A percentile compares a stretch with the other conserved stretches of the same genome.
Conservation (phyloP, 1,284 basidiomycete genomes). For the Ustilago xerochloae region DNA sequence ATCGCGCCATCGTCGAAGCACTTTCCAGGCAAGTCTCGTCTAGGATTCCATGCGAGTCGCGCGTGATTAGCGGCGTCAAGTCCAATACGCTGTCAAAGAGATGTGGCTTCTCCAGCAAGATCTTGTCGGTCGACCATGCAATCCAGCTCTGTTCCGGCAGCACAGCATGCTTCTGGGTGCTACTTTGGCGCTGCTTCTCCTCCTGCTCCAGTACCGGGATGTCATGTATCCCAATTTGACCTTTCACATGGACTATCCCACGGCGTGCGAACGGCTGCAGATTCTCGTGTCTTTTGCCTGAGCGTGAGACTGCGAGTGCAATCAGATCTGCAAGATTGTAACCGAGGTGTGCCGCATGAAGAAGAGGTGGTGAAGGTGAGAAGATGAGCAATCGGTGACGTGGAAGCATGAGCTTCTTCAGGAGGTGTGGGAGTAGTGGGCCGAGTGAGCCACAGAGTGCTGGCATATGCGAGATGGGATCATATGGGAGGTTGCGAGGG, state of each 20-base stretch:
- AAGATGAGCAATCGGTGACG: conserved; percentile 55
- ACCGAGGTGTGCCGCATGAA: conserved; percentile 41
- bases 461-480: conserved; percentile 53
- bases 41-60: conserved; percentile 24
- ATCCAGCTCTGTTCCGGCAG: conserved; percentile 44
- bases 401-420: conserved; percentile 53
- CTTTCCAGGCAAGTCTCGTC: conserved; percentile 24
- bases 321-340: conserved; percentile 54
- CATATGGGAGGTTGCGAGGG: conserved; percentile 32
- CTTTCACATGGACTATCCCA: conserved; percentile 34
- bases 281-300: conserved; percentile 30
- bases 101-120: conserved; percentile 55
- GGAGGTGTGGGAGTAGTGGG: conserved; percentile 51
- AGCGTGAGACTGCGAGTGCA: conserved; percentile 18
- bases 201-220: conserved; percentile 44
- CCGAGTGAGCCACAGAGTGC: conserved; percentile 53
- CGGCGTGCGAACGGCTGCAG: conserved; percentile 18
- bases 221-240: conserved; percentile 59
- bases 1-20: conserved; percentile 16
- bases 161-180: neutral
- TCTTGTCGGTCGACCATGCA: conserved; percentile 59
- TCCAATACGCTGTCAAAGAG: conserved; percentile 58
- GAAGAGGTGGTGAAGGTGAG: conserved; percentile 41
- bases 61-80: conserved; percentile 40
- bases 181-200: conserved; percentile 10